Percentiles rank a stretch among this genome's conserved stretches.
Evolutionary conservation across 2,329 filamentous ascomycete genomes (phyloP).

Genomic region (Chaetomium sp.): DNA sequence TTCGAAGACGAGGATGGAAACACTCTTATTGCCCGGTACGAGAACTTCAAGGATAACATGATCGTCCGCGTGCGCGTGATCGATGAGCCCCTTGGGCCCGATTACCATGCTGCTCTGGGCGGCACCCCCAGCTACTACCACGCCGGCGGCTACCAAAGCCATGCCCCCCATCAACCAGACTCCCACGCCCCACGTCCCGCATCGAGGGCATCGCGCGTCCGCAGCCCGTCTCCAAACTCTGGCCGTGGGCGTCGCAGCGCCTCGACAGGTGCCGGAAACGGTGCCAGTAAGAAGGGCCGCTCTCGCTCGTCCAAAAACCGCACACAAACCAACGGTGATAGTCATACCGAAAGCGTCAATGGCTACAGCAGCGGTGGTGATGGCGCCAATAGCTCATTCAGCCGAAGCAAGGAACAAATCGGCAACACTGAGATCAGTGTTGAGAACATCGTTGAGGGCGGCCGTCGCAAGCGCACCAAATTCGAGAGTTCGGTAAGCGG

Average conservation of each 20-base stretch:
- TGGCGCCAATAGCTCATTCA: conserved; percentile 68
- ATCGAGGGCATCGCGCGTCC: conserved; percentile 65
- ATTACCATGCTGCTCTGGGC: conserved; percentile 46
- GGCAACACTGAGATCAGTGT: conserved; percentile 96
- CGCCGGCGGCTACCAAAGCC: conserved; percentile 45
- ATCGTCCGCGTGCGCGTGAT: conserved; percentile 87
- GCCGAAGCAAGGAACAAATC: conserved; percentile 76
- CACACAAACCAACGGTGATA: conserved; percentile 48
- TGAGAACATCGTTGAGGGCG: conserved; percentile 96
- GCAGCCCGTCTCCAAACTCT: conserved; percentile 69
- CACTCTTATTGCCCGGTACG: conserved; percentile 89
- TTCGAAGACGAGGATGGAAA: conserved; percentile 89
- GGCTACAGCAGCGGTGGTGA: conserved; percentile 80
- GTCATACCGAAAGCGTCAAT: conserved; percentile 57
- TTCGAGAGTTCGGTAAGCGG: conserved; percentile 90
- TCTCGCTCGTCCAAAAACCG: conserved; percentile 64
- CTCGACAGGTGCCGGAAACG: conserved; percentile 54
- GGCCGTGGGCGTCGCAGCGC: conserved; percentile 68
- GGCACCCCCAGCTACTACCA: conserved; percentile 50
- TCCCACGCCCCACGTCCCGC: conserved; percentile 60
- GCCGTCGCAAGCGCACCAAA: conserved; percentile 89
- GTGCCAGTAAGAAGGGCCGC: conserved; percentile 55
- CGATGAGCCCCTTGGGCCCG: conserved; percentile 51
- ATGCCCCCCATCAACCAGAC: conserved; percentile 43
- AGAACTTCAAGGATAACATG: conserved; percentile 92